A percentile compares a stretch with the other conserved stretches of the same genome.
Evolutionary conservation across 2,329 filamentous ascomycete genomes (phyloP).

Genomic region (Ophiocordyceps robertsii): DNA sequence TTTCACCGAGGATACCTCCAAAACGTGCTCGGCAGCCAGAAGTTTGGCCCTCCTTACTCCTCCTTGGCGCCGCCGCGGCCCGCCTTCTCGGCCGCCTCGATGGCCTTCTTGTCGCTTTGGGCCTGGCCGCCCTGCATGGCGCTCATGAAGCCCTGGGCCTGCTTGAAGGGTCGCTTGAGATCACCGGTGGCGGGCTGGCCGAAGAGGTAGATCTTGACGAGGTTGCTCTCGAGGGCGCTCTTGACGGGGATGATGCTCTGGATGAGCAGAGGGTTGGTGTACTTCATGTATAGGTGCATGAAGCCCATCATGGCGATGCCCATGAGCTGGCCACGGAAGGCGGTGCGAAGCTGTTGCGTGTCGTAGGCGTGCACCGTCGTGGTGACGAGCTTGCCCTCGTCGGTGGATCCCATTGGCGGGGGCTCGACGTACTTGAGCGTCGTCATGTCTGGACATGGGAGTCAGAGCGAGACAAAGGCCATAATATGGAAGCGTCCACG

Average conservation of each 20-base stretch:
- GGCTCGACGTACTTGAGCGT: constrained; percentile 99
- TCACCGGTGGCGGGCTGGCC: constrained; percentile 80
- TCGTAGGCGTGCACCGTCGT: constrained; percentile 97
- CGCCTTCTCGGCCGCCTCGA: constrained; percentile 67
- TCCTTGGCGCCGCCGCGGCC: constrained; percentile 60
- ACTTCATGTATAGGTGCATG: constrained; percentile 99
- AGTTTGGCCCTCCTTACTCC: constrained; percentile 21
- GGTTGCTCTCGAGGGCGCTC: constrained; percentile 85
- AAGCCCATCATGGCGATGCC: constrained; percentile 95
- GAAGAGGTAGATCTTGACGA: constrained; percentile 89
- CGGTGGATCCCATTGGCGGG: constrained; percentile 78
- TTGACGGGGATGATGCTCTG: constrained; percentile 98
- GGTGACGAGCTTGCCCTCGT: constrained; percentile 91
- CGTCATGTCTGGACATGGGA: constrained; percentile 60
- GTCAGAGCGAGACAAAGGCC: constrained; percentile 1
- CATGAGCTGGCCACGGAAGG: constrained; percentile 88
- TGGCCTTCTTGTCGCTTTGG: constrained; percentile 85
- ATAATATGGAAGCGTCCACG: constrained; percentile 10
- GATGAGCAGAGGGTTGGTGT: constrained; percentile 97
- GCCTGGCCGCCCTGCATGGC: constrained; percentile 58
- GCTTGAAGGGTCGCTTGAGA: constrained; percentile 93
- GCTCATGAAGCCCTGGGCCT: constrained; percentile 67
- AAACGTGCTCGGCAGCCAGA: too few relatives aligned
- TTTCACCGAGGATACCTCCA: too few relatives aligned
- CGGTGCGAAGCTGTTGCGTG: constrained; percentile 64